Evolutionary conservation across 208 protist genomes (phyloP).

Genomic region (Phytomonas francai): DNA sequence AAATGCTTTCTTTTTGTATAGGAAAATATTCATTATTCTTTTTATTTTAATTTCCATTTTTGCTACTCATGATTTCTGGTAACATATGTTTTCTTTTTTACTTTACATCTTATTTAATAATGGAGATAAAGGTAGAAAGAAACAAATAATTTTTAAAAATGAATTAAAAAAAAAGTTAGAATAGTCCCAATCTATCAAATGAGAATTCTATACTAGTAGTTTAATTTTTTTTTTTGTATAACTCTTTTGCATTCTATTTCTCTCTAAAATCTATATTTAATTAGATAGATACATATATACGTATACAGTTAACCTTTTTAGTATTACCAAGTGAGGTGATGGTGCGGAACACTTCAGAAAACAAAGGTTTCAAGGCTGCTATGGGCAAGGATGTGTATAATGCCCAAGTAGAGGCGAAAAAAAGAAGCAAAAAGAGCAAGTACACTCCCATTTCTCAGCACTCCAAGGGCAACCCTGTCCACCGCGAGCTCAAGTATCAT

Average conservation of each 20-base stretch:
- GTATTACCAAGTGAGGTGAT: slow-evolving; percentile 12
- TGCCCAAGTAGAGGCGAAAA: slow-evolving; percentile 41
- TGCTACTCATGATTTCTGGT: background rate
- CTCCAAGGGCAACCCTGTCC: slow-evolving; percentile 77
- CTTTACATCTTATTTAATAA: background rate
- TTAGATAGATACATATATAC: background rate
- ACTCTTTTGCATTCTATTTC: slow-evolving; percentile 8
- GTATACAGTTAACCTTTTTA: background rate
- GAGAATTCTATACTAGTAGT: background rate
- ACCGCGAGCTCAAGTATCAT: slow-evolving; percentile 82
- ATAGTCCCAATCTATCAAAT: background rate
- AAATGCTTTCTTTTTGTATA: background rate
- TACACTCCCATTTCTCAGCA: slow-evolving; percentile 67
- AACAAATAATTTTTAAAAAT: slow-evolving; percentile 5
- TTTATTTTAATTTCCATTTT: background rate
- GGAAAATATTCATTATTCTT: background rate
- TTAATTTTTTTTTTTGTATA: slow-evolving; percentile 10
- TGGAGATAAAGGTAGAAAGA: background rate
- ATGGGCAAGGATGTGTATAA: slow-evolving; percentile 40
- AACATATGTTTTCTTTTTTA: slow-evolving; percentile 1
- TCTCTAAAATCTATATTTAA: slow-evolving; percentile 4
- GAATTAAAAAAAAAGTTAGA: background rate
- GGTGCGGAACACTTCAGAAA: slow-evolving; percentile 54
- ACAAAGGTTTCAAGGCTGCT: slow-evolving; percentile 38
- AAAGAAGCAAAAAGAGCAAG: slow-evolving; percentile 76